Base-by-base conservation (phyloP, 257 asterid genomes). In the Verbascum thapsus region DNA sequence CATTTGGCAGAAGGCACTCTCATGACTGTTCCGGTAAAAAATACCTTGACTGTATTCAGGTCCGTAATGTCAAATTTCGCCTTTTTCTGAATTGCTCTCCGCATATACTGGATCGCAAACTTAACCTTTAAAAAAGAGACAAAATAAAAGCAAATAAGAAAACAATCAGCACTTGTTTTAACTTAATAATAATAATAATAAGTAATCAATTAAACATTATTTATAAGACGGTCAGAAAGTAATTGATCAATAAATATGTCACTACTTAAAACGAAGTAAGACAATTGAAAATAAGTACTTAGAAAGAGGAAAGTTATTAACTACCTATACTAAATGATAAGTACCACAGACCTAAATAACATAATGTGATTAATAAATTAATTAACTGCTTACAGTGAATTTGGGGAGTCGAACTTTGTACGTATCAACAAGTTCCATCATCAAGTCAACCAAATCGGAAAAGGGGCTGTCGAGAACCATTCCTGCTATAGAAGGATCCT, bases 401-500 rank as follows among this genome's bases (percentile, higher is more conserved):
- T 83, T 88, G 45, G 98, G 98, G 39, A 91, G 83, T 34, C 95
- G 91, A 51, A 88, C 82, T 85, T 88, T 88, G 79, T 84, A 86
- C 30, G 94, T 86, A 80, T 91, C 96, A 54, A 91, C 98, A 55
- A 91, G 83, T 74, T 91, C 98, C 95, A 85, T 88, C 98, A 88
- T 91, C 80, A 91, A 80, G 77, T 88, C 95, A 53, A 88, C 95
- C 80, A 91, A 80, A 86, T 91, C 96, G 0, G 96, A 88, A 47
- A 91, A 91, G 48, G 98, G 95, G 80, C 98, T 91, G 74, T 91
- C 98, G 18, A 91, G 83, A 73, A 91, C 96, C 94, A 91, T 86
- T 75, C 96, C 98, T 45, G 98, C 96, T n/a, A 91, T 86, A 23
- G 98, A 91, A 65, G 98, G 98, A 86, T 91, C 98, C 85, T 88